A percentile compares a stretch with the other conserved stretches of the same genome.
phyloP scores from a whole-genome alignment of 2,329 filamentous ascomycete species.

The Aspergillus piperis region DNA sequence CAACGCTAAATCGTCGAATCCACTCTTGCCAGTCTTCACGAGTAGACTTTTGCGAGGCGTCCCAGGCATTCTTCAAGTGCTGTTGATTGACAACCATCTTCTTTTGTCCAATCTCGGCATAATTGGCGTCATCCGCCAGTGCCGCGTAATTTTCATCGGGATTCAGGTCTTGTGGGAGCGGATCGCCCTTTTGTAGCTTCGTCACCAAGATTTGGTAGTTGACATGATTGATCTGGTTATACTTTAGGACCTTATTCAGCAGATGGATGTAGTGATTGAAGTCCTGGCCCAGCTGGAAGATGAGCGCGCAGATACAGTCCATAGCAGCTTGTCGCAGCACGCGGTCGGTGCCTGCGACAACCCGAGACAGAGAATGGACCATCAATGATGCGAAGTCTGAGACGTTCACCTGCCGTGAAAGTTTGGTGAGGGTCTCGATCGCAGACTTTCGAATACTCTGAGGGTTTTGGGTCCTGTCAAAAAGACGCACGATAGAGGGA shows the following conservation, averaged over 20 bases:
- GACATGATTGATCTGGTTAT: constrained; percentile 79
- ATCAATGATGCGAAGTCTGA: constrained; percentile 97
- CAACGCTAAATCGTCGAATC: constrained; percentile 95
- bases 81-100: constrained; percentile 97
- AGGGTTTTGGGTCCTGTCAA: constrained; percentile 84
- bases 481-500: constrained; percentile 89
- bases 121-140: constrained; percentile 74
- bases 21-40: constrained; percentile 99
- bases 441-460: constrained; percentile 78
- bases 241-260: constrained; percentile 80
- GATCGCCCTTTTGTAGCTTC: constrained; percentile 92
- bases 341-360: constrained; percentile 73
- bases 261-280: constrained; percentile 93
- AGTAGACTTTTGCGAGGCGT: constrained; percentile 93
- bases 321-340: constrained; percentile 77
- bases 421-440: constrained; percentile 91
- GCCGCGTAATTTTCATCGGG: constrained; percentile 79
- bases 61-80: constrained; percentile 95
- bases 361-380: constrained; percentile 85
- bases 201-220: constrained; percentile 91
- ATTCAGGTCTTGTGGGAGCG: constrained; percentile 90
- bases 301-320: constrained; percentile 91
- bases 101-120: constrained; percentile 83
- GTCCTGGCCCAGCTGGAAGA: constrained; percentile 93
- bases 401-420: constrained; percentile 94